phyloP scores from a whole-genome alignment of 2,329 filamentous ascomycete genomes.

The Calonectria hongkongensis region DNA sequence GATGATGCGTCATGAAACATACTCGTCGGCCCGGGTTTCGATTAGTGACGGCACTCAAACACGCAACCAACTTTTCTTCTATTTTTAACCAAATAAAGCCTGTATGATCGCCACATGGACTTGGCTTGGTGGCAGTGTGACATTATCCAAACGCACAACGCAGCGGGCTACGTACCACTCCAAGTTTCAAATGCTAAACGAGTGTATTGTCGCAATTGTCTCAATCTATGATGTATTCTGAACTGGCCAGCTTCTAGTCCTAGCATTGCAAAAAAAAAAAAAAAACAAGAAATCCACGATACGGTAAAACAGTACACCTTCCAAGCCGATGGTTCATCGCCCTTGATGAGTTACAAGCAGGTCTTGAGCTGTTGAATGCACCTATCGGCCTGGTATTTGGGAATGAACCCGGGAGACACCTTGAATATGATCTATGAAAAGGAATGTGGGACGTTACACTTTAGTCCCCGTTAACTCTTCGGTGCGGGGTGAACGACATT shows the following conservation, averaged over 20 bases:
- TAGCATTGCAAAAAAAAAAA: neutral
- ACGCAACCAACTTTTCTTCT: no score
- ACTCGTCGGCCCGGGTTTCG: no score
- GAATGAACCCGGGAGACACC: no score
- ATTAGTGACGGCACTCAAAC: no score
- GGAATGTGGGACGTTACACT: neutral
- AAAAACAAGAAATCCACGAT: no score
- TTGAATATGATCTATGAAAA: neutral
- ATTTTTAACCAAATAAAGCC: no score
- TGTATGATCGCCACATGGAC: neutral
- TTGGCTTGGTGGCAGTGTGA: no score
- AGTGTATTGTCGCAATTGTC: neutral
- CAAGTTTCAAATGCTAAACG: constrained; percentile 18
- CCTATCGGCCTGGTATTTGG: neutral
- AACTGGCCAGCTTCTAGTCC: neutral
- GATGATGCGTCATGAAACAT: no score
- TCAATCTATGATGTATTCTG: neutral
- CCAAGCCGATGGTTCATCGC: neutral
- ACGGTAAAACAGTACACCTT: no score
- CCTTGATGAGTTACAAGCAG: neutral
- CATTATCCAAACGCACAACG: neutral
- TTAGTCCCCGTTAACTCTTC: neutral
- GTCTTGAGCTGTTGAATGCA: neutral
- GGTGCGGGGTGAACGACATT: neutral
- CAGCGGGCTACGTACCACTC: neutral